Percentiles rank a stretch among this genome's conserved stretches.
Evolutionary conservation across 2,329 filamentous ascomycete genomes (phyloP).

Genomic region (Fusarium annulatum): DNA sequence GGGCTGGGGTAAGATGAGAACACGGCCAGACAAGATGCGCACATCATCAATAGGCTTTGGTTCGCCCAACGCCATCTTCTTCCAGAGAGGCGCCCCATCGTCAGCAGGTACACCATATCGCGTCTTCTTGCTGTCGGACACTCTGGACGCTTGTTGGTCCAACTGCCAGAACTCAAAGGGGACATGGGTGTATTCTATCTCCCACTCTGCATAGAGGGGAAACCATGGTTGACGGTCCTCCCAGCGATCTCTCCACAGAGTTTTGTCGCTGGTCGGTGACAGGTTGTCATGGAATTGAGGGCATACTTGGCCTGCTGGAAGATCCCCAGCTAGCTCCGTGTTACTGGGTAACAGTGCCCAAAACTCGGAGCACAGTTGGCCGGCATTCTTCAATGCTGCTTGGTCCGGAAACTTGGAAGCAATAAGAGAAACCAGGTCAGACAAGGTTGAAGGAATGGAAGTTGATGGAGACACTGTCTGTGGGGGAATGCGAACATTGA

Average conservation of each 20-base stretch:
- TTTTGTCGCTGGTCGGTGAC: background rate
- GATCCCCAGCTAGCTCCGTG: background rate
- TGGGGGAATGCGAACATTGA: background rate
- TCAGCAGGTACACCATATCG: background rate
- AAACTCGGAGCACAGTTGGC: background rate
- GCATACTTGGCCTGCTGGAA: accelerated
- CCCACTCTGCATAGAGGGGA: background rate
- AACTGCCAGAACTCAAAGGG: background rate
- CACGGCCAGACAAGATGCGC: background rate
- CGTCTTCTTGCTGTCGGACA: background rate
- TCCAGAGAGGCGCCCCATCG: background rate
- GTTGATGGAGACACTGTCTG: background rate
- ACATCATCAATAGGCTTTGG: background rate
- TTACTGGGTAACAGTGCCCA: background rate
- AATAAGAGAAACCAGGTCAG: background rate
- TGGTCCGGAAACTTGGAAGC: background rate
- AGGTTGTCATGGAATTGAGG: background rate
- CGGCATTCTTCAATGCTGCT: background rate
- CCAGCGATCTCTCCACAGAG: background rate
- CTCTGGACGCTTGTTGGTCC: background rate
- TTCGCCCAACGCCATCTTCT: background rate
- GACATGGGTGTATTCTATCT: background rate
- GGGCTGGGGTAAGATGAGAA: background rate
- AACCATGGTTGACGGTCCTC: background rate
- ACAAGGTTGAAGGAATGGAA: background rate